phyloP scores from a whole-genome alignment of 73 alveolate genomes.

The Symbiodinium natans region DNA sequence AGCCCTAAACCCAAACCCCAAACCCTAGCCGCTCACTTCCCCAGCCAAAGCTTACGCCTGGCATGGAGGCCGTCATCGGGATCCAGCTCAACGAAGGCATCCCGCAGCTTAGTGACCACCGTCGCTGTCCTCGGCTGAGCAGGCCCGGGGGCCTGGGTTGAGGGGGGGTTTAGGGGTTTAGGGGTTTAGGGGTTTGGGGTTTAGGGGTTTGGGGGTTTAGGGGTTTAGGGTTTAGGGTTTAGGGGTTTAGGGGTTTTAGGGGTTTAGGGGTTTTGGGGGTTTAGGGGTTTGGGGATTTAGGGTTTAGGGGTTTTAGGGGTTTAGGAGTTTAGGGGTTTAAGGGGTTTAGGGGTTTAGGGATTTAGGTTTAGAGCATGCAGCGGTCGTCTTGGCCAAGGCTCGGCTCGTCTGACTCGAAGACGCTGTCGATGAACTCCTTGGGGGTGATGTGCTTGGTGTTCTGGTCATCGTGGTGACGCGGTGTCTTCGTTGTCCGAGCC shows the following conservation, averaged over 20 bases:
- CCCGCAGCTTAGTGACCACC: conserved; percentile 26
- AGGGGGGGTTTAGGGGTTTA: background rate
- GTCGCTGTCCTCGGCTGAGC: background rate
- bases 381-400: too few species aligned
- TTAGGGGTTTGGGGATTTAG: background rate
- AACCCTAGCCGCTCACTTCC: too few species aligned
- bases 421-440: background rate
- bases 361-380: too few species aligned
- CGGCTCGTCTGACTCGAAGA: background rate
- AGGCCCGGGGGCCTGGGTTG: background rate
- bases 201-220: too few species aligned
- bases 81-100: conserved; percentile 64
- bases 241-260: too few species aligned
- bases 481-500: background rate
- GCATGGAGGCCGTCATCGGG: conserved; percentile 69
- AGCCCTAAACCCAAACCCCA: too few species aligned
- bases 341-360: too few species aligned
- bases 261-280: too few species aligned
- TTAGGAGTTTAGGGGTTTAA: too few species aligned
- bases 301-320: background rate
- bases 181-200: too few species aligned
- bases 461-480: background rate
- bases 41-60: conserved; percentile 7
- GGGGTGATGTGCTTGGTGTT: background rate
- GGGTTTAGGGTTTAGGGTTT: too few species aligned